phyloP scores from a whole-genome alignment of 805 yeast genomes.

The Tetrapisispora pingtungensis region DNA sequence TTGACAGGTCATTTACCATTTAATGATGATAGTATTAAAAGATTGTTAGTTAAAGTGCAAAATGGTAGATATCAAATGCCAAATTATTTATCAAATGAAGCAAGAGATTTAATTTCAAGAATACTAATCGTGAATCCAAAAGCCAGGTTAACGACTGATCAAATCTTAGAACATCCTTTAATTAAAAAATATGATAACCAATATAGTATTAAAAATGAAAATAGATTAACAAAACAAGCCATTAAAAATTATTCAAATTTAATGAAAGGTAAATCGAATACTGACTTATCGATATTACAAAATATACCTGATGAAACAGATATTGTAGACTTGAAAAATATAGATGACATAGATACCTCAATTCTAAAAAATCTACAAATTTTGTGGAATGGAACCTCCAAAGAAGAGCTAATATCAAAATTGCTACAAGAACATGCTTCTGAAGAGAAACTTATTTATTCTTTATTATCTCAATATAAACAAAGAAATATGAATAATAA shows the following conservation, averaged over 20 bases:
- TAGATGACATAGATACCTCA: constrained; percentile 56
- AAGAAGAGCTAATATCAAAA: constrained; percentile 43
- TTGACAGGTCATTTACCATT: constrained; percentile 76
- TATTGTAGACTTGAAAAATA: constrained; percentile 16
- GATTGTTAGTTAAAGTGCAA: constrained; percentile 62
- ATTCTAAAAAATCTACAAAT: constrained; percentile 67
- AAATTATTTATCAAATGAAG: constrained; percentile 47
- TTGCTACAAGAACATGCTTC: constrained; percentile 48
- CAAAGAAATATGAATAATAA: constrained; percentile 41
- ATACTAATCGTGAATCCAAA: constrained; percentile 66
- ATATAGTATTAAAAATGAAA: constrained; percentile 16
- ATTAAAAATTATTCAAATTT: constrained; percentile 1
- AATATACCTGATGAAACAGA: constrained; percentile 9
- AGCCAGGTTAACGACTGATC: constrained; percentile 57
- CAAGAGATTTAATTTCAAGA: constrained; percentile 51
- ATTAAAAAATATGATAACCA: constrained; percentile 49
- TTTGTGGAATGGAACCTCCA: constrained; percentile 69
- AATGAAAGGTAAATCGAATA: constrained; percentile 19
- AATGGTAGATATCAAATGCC: constrained; percentile 72
- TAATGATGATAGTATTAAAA: constrained; percentile 72
- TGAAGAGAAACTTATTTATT: constrained; percentile 74
- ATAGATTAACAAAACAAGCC: constrained; percentile 6
- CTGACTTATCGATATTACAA: constrained; percentile 20
- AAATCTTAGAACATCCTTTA: constrained; percentile 68
- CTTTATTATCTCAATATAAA: constrained; percentile 62